A percentile compares a stretch with the other conserved stretches of the same genome.
phyloP scores from a whole-genome alignment of 2,329 filamentous ascomycete genomes.

The Fusarium tanahbumbuense region DNA sequence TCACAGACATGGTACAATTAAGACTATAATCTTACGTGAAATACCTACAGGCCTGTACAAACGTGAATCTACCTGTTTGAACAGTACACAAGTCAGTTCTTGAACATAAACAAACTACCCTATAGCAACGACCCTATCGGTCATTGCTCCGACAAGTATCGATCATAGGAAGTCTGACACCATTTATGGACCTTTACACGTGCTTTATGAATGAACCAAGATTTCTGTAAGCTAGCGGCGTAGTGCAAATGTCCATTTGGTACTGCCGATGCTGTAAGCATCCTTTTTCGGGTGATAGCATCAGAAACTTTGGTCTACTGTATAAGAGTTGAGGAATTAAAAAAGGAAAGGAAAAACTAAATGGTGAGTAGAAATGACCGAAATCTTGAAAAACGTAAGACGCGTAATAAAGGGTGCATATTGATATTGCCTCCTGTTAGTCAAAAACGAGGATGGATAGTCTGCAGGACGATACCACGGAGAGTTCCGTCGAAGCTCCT shows the following conservation, averaged over 20 bases:
- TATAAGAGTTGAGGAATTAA: neutral
- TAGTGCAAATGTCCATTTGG: neutral
- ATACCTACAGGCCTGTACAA: neutral
- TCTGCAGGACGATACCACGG: too few species aligned
- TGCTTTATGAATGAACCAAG: neutral
- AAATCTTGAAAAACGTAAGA: neutral
- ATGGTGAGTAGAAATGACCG: neutral
- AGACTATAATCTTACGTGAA: neutral
- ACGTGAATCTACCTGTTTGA: neutral
- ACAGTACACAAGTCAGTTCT: neutral
- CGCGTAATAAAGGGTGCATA: neutral
- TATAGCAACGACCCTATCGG: neutral
- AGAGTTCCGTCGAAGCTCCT: neutral
- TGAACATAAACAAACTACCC: neutral
- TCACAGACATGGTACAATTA: neutral
- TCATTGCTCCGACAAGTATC: neutral
- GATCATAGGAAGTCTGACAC: neutral
- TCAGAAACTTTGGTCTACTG: neutral
- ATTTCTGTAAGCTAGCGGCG: neutral
- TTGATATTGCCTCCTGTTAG: neutral
- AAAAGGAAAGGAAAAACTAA: neutral
- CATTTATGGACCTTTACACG: neutral
- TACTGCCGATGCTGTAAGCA: neutral
- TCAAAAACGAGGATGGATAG: too few species aligned
- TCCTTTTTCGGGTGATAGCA: neutral